Evolutionary conservation across 768 basidiomycete species (phyloP).

Genomic region (Amanita polypyramis): DNA sequence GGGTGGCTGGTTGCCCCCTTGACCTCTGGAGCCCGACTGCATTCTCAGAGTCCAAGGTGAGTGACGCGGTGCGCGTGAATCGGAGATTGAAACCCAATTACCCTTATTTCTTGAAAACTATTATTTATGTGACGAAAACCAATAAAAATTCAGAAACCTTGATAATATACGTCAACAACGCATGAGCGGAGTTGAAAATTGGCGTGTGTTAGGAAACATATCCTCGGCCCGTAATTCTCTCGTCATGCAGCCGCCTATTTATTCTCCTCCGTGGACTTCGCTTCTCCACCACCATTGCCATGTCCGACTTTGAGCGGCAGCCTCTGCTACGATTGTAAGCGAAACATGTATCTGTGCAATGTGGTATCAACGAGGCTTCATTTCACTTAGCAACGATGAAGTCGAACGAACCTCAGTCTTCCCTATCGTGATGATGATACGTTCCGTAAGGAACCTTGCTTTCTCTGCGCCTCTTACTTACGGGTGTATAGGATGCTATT

Average conservation of each 20-base stretch:
- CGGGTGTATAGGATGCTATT: slow-evolving; percentile 42
- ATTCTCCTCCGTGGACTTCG: neutral
- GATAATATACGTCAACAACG: neutral
- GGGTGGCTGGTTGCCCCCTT: slow-evolving; percentile 36
- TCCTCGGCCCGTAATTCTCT: no score
- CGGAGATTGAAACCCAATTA: slow-evolving; percentile 19
- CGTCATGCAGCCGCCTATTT: neutral
- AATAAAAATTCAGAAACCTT: neutral
- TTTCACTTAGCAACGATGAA: slow-evolving; percentile 27
- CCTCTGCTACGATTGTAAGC: slow-evolving; percentile 33
- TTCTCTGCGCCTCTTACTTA: slow-evolving; percentile 9
- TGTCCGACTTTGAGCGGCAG: slow-evolving; percentile 31
- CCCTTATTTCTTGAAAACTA: neutral
- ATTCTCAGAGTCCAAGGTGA: slow-evolving; percentile 27
- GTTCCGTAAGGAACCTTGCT: slow-evolving; percentile 28
- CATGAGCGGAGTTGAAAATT: no score
- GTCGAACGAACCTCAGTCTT: slow-evolving; percentile 57
- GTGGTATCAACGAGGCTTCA: slow-evolving; percentile 3
- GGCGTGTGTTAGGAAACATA: no score
- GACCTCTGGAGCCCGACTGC: slow-evolving; percentile 35
- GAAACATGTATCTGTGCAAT: slow-evolving; percentile 1
- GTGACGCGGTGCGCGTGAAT: slow-evolving; percentile 29
- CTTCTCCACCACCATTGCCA: slow-evolving; percentile 17
- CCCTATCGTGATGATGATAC: slow-evolving; percentile 73
- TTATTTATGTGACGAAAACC: neutral